phyloP scores from a whole-genome alignment of 192 early-diverging fungal genomes.

The Umbelopsis ramanniana region DNA sequence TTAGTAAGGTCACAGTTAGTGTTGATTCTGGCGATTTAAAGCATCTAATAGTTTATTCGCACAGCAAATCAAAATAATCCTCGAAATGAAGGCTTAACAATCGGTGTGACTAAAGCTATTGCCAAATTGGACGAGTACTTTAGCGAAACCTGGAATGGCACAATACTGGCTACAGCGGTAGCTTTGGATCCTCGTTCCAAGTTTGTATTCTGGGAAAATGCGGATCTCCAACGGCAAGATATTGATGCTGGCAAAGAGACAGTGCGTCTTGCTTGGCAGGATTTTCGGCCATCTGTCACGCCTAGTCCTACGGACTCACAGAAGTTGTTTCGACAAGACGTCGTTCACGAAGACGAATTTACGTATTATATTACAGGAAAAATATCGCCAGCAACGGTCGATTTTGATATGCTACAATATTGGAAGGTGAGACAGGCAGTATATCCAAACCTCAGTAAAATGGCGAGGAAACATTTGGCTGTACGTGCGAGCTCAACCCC shows the following conservation, averaged over 20 bases:
- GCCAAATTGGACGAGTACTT: neutral
- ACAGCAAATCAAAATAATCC: neutral
- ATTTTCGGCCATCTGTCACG: neutral
- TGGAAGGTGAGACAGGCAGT: neutral
- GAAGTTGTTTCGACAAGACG: neutral
- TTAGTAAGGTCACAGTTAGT: neutral
- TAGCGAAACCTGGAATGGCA: neutral
- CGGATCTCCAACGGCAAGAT: neutral
- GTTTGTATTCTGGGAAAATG: neutral
- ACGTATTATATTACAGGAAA: neutral
- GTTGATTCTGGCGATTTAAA: neutral
- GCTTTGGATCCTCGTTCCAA: conserved; percentile 1
- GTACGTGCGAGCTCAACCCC: neutral
- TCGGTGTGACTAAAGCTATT: neutral
- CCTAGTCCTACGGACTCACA: neutral
- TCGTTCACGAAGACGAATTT: neutral
- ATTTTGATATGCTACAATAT: neutral
- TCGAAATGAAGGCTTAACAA: neutral
- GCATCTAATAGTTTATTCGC: neutral
- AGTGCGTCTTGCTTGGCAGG: neutral
- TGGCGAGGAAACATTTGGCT: neutral
- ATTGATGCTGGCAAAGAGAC: neutral
- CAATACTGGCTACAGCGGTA: neutral
- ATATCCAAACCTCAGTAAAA: neutral
- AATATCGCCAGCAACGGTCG: neutral